A percentile compares a stretch with the other conserved stretches of the same genome.
Evolutionary conservation across 1,284 basidiomycete genomes (phyloP).

Genomic region (Fomitopsis pinicola): DNA sequence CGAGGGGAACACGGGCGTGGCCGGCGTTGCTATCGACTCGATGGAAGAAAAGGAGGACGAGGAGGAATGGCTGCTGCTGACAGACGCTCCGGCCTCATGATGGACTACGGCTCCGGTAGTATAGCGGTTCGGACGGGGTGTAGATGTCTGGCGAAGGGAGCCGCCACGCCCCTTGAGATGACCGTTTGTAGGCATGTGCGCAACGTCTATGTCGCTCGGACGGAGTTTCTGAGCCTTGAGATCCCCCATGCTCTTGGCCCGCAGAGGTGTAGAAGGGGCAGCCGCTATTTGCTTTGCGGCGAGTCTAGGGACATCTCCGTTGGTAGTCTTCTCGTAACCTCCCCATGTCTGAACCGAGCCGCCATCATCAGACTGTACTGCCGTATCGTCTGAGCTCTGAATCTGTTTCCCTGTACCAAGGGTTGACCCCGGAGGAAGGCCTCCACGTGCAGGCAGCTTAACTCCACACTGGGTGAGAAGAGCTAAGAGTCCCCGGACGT

Average conservation of each 20-base stretch:
- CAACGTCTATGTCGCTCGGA: constrained; percentile 17
- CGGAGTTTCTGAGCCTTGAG: constrained; percentile 35
- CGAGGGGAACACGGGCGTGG: constrained; percentile 58
- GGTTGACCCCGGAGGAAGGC: constrained; percentile 34
- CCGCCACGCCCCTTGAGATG: constrained; percentile 10
- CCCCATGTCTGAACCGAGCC: constrained; percentile 19
- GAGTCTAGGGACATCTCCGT: constrained; percentile 14
- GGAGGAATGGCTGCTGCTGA: constrained; percentile 69
- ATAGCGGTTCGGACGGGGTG: constrained; percentile 11
- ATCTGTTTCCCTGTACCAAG: constrained; percentile 24
- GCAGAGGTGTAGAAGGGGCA: constrained; percentile 32
- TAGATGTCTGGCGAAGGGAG: constrained; percentile 5
- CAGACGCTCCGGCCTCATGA: constrained; percentile 45
- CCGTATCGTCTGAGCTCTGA: constrained; percentile 18
- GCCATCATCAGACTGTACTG: constrained; percentile 20
- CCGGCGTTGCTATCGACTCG: constrained; percentile 33
- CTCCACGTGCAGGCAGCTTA: constrained; percentile 54
- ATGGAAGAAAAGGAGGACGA: constrained; percentile 53
- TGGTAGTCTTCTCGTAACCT: constrained; percentile 15
- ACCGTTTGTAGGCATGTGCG: constrained; percentile 24
- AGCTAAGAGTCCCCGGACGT: constrained; percentile 65
- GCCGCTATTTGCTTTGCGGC: constrained; percentile 18
- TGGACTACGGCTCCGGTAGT: constrained; percentile 13
- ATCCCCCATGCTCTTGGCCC: constrained; percentile 53
- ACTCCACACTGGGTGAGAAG: constrained; percentile 80